Percentiles rank a stretch among this genome's conserved stretches.
Evolutionary conservation across 352 stramenopile species (phyloP).

Genomic region (Peronosclerospora sorghi): DNA sequence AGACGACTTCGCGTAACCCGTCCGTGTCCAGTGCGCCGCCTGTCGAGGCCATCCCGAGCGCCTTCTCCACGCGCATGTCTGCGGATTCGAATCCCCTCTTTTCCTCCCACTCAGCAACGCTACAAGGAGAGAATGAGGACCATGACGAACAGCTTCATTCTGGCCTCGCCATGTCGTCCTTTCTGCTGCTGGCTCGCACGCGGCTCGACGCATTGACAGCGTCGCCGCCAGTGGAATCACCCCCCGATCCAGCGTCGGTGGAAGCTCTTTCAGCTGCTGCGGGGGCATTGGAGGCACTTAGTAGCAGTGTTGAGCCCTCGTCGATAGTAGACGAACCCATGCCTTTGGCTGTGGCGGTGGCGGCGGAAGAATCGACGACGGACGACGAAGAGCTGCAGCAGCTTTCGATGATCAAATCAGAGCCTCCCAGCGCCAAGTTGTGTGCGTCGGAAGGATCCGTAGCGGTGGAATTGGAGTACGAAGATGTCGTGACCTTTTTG

Average conservation of each 20-base stretch:
- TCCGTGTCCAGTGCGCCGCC: background rate
- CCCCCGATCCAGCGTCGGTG: background rate
- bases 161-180: slow-evolving; percentile 22
- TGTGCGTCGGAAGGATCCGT: slow-evolving; percentile 11
- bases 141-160: slow-evolving; percentile 9
- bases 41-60: background rate
- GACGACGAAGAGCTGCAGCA: slow-evolving; percentile 72
- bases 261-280: slow-evolving; percentile 7
- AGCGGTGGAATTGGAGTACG: slow-evolving; percentile 40
- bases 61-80: background rate
- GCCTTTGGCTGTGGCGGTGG: slow-evolving; percentile 22
- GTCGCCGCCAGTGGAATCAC: background rate
- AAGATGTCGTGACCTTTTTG: slow-evolving; percentile 43
- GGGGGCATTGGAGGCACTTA: slow-evolving; percentile 22
- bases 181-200: slow-evolving; percentile 21
- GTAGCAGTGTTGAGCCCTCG: slow-evolving; percentile 8
- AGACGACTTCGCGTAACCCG: background rate
- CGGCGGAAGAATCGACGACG: slow-evolving; percentile 57
- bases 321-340: slow-evolving; percentile 17
- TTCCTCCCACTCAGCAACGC: background rate
- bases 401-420: slow-evolving; percentile 44
- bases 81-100: background rate
- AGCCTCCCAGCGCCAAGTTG: slow-evolving; percentile 12
- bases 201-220: slow-evolving; percentile 15
- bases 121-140: background rate